Percentiles rank a stretch among this genome's conserved stretches.
phyloP scores from a whole-genome alignment of 495 filamentous ascomycete genomes.

The Aspergillus sparsus region DNA sequence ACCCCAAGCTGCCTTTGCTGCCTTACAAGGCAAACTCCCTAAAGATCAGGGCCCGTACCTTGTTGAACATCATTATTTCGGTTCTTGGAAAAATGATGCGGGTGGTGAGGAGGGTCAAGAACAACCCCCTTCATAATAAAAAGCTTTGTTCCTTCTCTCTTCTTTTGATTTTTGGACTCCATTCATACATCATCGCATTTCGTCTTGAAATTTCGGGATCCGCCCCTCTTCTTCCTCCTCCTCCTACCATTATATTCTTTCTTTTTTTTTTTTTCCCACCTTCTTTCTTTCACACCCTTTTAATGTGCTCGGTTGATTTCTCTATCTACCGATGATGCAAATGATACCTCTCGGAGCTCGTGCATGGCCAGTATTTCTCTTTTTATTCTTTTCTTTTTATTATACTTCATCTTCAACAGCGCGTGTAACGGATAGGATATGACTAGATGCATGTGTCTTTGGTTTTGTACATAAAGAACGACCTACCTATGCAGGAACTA shows the following conservation, averaged over 20 bases:
- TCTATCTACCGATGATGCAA: too few species aligned
- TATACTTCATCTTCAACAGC: neutral
- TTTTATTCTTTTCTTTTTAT: neutral
- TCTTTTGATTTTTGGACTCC: neutral
- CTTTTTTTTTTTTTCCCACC: neutral
- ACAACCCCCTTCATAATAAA: slow-evolving; percentile 4
- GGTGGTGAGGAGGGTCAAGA: slow-evolving; percentile 14
- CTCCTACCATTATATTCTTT: neutral
- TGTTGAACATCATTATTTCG: slow-evolving; percentile 38
- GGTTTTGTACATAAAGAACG: slow-evolving; percentile 5
- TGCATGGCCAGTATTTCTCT: too few species aligned
- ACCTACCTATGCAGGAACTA: neutral
- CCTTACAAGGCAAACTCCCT: slow-evolving; percentile 31
- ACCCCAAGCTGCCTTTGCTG: slow-evolving; percentile 44
- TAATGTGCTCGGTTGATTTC: neutral
- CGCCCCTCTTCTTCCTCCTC: neutral
- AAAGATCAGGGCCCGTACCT: slow-evolving; percentile 32
- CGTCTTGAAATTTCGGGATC: too few species aligned
- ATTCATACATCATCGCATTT: too few species aligned
- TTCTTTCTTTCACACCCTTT: neutral
- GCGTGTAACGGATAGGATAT: neutral
- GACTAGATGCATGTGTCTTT: slow-evolving; percentile 4
- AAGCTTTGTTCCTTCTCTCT: neutral
- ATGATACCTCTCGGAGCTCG: too few species aligned
- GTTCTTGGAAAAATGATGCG: slow-evolving; percentile 27